Base-by-base conservation (phyloP, 2,329 filamentous ascomycete species). In the Ambrosiella beaveri region DNA sequence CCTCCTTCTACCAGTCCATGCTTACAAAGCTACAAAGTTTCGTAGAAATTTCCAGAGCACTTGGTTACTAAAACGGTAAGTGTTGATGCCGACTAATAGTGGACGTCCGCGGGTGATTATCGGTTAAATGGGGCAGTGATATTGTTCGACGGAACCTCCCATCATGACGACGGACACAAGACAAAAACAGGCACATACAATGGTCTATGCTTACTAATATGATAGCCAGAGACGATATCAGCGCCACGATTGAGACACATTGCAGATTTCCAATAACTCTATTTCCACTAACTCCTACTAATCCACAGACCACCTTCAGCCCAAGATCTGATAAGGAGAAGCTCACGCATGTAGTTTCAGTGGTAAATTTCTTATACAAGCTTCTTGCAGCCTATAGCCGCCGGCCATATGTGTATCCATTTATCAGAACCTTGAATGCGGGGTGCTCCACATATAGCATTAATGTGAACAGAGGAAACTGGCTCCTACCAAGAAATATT, bases 41-140 rank as follows among this genome's bases (percentile, higher is more conserved):
- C 56, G 41, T 60, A 58, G 56, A 62, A 62, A 47, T 57, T 50
- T 40, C 61, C 64, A 58, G 68, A 69, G 59, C 37, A 17, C 41
- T 19, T 17, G 35, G 36, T 19, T 54, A 40, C 52, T 17, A 54
- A 54, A 54, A 19, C 13, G 39, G 52, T 39, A 54, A 54, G 15
- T n/a, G 38, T 36, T 8, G 7, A 12, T 19, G 40, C 47, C 35
- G 47, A 19, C 27, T 35, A 11, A 11, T 12, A 51, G 47, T 51
- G 27, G 47, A 51, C 19, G 47, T 51, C 47, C 47, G 47, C 47
- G 47, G 47, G 5, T 51, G 47, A 51, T 51, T 51, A 13, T 51
- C 47, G 47, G 47, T 7, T 51, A 19, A 51, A 15, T 47, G 3
- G 2, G 2, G 8, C 11, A 3, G 8, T 47, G 11, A 2, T 7